phyloP scores from a whole-genome alignment of 2,329 filamentous ascomycete genomes.

The Ophiocordyceps camponoti-floridani region DNA sequence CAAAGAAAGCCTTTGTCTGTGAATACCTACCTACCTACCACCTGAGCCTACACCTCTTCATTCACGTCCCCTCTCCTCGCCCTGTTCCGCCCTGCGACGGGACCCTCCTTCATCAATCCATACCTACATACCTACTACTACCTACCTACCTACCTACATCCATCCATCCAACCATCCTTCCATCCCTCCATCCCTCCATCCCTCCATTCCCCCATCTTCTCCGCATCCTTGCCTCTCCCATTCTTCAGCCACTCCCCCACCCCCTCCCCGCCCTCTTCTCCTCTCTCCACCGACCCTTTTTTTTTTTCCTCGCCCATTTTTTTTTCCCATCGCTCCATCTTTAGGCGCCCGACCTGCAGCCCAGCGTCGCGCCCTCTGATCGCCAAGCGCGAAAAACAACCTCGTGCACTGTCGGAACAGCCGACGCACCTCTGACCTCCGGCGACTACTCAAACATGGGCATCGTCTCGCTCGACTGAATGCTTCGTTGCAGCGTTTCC shows the following conservation, averaged over 20 bases:
- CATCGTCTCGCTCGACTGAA: constrained; percentile 5
- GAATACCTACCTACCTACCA: neutral
- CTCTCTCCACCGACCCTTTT: neutral
- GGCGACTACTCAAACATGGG: constrained; percentile 5
- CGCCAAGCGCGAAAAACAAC: neutral
- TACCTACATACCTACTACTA: no score
- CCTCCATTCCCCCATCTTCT: neutral
- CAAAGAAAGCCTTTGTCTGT: no score
- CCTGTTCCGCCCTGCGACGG: neutral
- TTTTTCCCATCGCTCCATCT: neutral
- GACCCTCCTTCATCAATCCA: no score
- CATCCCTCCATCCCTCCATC: no score
- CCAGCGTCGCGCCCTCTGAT: neutral
- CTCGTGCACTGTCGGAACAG: neutral
- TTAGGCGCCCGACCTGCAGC: neutral
- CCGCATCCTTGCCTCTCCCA: neutral
- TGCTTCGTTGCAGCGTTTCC: neutral
- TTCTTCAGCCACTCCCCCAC: neutral
- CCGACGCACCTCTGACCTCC: neutral
- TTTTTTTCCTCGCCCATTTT: neutral
- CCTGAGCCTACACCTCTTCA: neutral
- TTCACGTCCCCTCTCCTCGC: neutral
- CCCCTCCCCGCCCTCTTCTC: neutral
- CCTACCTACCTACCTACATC: no score
- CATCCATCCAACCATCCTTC: no score